phyloP scores from a whole-genome alignment of 345 rosid species.

The Citrus inodora region DNA sequence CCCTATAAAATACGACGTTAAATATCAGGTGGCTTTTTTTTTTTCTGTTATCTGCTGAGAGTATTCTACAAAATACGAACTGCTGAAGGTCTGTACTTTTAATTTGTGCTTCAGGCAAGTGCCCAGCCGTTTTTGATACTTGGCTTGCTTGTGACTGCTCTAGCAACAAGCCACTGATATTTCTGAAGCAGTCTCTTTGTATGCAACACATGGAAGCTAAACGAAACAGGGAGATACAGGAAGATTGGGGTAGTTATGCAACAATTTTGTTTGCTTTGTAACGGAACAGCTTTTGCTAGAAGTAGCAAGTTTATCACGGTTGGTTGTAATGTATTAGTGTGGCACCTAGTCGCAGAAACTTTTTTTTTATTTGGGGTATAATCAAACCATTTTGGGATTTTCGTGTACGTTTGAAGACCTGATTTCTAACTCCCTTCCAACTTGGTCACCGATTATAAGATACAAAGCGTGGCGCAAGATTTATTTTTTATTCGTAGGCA shows the following conservation, averaged over 20 bases:
- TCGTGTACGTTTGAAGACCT: background rate
- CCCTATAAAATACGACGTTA: slow-evolving; percentile 92
- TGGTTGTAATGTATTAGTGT: no score
- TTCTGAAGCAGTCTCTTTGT: background rate
- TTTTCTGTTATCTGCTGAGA: background rate
- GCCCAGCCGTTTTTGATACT: slow-evolving; percentile 95
- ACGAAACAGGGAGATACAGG: background rate
- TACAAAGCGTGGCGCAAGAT: no score
- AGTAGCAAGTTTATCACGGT: no score
- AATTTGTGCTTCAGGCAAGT: slow-evolving; percentile 60
- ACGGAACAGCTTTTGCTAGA: background rate
- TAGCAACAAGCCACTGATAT: slow-evolving; percentile 75
- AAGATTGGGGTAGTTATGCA: background rate
- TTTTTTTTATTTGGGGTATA: no score
- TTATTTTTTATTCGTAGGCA: background rate
- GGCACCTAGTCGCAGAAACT: no score
- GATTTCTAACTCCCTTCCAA: background rate
- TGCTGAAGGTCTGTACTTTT: background rate
- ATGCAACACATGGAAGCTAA: background rate
- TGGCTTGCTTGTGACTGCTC: slow-evolving; percentile 86
- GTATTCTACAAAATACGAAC: background rate
- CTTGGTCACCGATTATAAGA: no score
- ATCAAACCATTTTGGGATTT: no score
- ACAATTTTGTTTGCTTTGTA: background rate
- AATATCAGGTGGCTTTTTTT: slow-evolving; percentile 66